Evolutionary conservation across 176 grass and related monocot genomes (phyloP), one percentile per base, ranked within the genome.

Genomic region (Ensete glaucum): DNA sequence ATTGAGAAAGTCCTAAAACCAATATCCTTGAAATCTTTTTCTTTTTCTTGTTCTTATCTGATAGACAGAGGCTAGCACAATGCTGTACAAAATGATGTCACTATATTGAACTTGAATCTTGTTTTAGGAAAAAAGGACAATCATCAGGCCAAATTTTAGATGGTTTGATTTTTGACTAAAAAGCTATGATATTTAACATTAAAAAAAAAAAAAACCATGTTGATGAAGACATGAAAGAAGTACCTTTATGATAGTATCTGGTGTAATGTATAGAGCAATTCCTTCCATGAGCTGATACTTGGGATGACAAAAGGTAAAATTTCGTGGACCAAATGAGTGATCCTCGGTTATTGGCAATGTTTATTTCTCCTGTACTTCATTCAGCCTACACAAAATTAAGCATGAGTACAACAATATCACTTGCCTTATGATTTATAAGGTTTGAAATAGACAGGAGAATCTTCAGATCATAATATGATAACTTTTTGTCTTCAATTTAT

Each of bases 381-480:
- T 96, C 71, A 89, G 83, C 74, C 92, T 96, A 72, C 79, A 88
- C 55, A 81, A 60, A 73, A 29, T 69, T 75, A 17, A n/a, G 69
- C 78, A 43, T 52, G 26, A 65, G 79, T 85, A 20, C 55, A 68
- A 26, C 27, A 78, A 75, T 43, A 77, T 68, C 9, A 26, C 77
- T 52, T 76, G 92, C 92, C 89, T 86, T 82, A 69, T 85, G 62
- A 92, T 72, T 80, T 76, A 82, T 77, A 96, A 96, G 22, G 75
- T 86, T 89, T 72, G 87, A 87, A 85, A 80, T 81, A 83, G 92
- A 82, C 27, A 92, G 59, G 23, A 88, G 50, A 27, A 87, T 79
- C 86, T 96, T 92, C 87, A 96, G 77, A 78, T 92, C 89, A 84
- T 88, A 71, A 71, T 79, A 89, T 9, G 86, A 77, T 20, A 68